Conservation (phyloP, 495 filamentous ascomycete species). For the Lichenothelia convexa region DNA sequence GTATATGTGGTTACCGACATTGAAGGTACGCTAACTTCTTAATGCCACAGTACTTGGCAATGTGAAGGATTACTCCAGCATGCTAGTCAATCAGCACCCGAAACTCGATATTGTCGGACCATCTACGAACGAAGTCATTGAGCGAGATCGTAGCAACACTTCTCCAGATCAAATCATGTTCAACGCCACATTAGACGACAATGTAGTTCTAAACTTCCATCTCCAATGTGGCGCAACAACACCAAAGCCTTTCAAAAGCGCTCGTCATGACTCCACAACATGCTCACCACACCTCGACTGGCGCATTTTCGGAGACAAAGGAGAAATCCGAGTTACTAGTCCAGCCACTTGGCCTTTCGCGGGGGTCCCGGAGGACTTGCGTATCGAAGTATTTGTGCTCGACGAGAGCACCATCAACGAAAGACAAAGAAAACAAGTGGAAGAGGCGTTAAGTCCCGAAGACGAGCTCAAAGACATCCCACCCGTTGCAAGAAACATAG, state of each 20-base stretch:
- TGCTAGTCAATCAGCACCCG: slow-evolving; percentile 29
- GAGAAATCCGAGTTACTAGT: slow-evolving; percentile 31
- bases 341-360: not conserved
- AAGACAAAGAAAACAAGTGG: too few species aligned
- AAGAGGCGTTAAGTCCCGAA: too few species aligned
- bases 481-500: too few species aligned
- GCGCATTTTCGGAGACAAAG: slow-evolving; percentile 35
- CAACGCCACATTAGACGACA: slow-evolving; percentile 26
- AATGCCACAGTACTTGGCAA: too few species aligned
- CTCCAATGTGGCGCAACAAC: slow-evolving; percentile 36
- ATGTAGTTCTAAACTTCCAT: slow-evolving; percentile 22
- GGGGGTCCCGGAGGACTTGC: not conserved
- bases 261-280: slow-evolving; percentile 28
- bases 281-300: slow-evolving; percentile 30
- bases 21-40: too few species aligned
- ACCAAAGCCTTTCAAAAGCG: too few species aligned
- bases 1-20: too few species aligned
- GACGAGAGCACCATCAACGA: too few species aligned
- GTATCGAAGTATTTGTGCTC: too few species aligned
- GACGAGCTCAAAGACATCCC: too few species aligned
- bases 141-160: slow-evolving; percentile 21
- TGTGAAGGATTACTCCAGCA: slow-evolving; percentile 3
- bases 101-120: slow-evolving; percentile 18
- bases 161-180: slow-evolving; percentile 31
- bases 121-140: slow-evolving; percentile 12